phyloP scores from a whole-genome alignment of 768 basidiomycete genomes.

The Amyloporia xantha region DNA sequence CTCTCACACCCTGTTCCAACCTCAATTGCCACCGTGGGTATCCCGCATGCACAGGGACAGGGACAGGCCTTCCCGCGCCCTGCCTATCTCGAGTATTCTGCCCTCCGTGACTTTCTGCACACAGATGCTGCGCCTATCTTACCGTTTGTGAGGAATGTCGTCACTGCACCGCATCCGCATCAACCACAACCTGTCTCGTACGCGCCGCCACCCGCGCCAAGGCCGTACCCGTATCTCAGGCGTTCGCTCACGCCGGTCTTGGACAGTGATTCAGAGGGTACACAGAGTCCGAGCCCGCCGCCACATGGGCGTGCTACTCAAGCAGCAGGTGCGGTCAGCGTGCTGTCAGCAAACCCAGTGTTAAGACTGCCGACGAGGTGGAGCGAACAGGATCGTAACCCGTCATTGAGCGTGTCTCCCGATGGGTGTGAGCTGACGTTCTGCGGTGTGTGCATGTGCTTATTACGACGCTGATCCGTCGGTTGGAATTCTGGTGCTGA shows the following conservation, averaged over 20 bases:
- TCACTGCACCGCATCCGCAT: neutral
- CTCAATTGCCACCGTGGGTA: neutral
- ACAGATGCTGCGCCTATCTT: constrained; percentile 38
- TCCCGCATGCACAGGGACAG: neutral
- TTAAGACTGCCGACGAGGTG: constrained; percentile 62
- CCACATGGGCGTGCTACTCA: constrained; percentile 8
- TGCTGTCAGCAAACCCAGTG: constrained; percentile 7
- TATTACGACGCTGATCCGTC: too few relatives aligned
- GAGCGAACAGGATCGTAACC: constrained; percentile 62
- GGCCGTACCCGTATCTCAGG: constrained; percentile 21
- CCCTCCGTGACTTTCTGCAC: constrained; percentile 62
- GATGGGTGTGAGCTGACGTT: constrained; percentile 74
- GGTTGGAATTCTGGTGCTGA: neutral
- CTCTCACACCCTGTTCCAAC: neutral
- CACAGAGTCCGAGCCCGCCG: constrained; percentile 39
- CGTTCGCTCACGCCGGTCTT: constrained; percentile 20
- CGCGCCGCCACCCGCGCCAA: constrained; percentile 9
- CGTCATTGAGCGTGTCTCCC: constrained; percentile 50
- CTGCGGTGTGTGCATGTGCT: constrained; percentile 47
- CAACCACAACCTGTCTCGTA: constrained; percentile 2
- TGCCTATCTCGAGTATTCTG: constrained; percentile 70
- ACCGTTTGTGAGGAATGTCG: neutral
- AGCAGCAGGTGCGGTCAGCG: constrained; percentile 4
- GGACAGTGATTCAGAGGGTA: constrained; percentile 68
- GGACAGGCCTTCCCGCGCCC: constrained; percentile 52